Evolutionary conservation across 805 yeast genomes (phyloP).

Genomic region (Candida dajiaensis): DNA sequence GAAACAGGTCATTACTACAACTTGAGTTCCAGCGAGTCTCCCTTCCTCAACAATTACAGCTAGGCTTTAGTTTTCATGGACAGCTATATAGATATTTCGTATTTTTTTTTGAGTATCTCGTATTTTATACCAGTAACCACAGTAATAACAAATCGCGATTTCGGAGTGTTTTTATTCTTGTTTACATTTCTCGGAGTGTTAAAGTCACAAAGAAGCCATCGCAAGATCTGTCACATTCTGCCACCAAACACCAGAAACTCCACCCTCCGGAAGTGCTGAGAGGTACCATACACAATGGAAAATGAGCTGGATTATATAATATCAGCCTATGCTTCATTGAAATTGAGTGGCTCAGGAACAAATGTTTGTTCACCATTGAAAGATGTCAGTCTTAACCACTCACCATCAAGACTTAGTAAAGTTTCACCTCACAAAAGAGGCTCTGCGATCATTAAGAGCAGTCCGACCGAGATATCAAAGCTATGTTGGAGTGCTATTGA

Average conservation of each 20-base stretch:
- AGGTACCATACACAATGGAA: constrained; percentile 8
- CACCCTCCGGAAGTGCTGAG: background rate
- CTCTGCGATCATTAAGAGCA: constrained; percentile 4
- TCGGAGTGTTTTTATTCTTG: background rate
- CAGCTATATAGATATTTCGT: no score
- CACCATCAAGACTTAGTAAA: constrained; percentile 16
- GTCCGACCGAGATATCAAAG: constrained; percentile 13
- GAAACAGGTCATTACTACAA: constrained; percentile 16
- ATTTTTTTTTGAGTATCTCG: no score
- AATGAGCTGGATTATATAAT: constrained; percentile 21
- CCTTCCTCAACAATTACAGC: constrained; percentile 5
- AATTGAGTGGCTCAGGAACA: constrained; percentile 4
- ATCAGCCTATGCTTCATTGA: constrained; percentile 19
- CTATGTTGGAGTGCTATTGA: constrained; percentile 21
- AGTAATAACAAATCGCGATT: background rate
- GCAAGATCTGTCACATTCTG: background rate
- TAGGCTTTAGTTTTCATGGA: no score
- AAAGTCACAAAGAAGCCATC: background rate
- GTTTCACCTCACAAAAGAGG: constrained; percentile 9
- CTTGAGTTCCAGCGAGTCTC: constrained; percentile 8
- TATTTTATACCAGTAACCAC: background rate
- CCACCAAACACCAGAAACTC: background rate
- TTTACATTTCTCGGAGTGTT: background rate
- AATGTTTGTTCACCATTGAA: constrained; percentile 15
- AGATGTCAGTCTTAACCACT: constrained; percentile 14